Conservation (phyloP, 495 filamentous ascomycete genomes). For the Aspergillus incahuasiensis region DNA sequence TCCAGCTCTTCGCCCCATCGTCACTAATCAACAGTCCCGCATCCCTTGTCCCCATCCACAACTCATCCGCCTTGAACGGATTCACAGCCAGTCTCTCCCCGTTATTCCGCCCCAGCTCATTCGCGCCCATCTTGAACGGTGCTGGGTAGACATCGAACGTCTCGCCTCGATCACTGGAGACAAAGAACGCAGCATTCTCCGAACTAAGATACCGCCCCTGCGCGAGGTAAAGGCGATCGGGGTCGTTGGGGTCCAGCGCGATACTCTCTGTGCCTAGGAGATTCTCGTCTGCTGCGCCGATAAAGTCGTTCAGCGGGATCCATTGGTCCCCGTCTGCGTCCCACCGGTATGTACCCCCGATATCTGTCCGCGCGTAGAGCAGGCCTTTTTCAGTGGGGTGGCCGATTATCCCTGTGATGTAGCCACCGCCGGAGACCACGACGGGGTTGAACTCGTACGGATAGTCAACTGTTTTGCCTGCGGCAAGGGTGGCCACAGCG, state of each 20-base stretch:
- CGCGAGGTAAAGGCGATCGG: constrained; percentile 52
- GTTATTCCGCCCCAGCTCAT: constrained; percentile 62
- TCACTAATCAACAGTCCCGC: constrained; percentile 56
- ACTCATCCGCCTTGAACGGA: constrained; percentile 28
- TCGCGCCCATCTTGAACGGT: constrained; percentile 58
- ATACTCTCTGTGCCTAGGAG: constrained; percentile 49
- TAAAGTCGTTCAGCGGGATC: constrained; percentile 52
- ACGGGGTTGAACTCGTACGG: constrained; percentile 15
- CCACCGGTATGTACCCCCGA: constrained; percentile 56
- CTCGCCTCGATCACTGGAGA: constrained; percentile 14
- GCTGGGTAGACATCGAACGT: constrained; percentile 11
- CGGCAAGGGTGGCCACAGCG: background rate
- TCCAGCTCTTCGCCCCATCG: constrained; percentile 51
- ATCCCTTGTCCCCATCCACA: constrained; percentile 14
- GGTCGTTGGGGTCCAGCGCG: constrained; percentile 52
- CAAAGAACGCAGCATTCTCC: constrained; percentile 14
- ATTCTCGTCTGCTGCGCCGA: constrained; percentile 20
- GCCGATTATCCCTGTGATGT: constrained; percentile 55
- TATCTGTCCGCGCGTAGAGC: constrained; percentile 59
- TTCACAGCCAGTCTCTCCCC: constrained; percentile 60
- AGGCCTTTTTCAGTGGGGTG: constrained; percentile 52
- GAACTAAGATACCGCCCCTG: constrained; percentile 32
- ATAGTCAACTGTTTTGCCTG: constrained; percentile 5
- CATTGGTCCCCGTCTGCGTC: constrained; percentile 50
- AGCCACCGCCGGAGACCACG: constrained; percentile 48